Evolutionary conservation across 108 stramenopile genomes (phyloP).

Genomic region (Nannochloropsis oceanica): DNA sequence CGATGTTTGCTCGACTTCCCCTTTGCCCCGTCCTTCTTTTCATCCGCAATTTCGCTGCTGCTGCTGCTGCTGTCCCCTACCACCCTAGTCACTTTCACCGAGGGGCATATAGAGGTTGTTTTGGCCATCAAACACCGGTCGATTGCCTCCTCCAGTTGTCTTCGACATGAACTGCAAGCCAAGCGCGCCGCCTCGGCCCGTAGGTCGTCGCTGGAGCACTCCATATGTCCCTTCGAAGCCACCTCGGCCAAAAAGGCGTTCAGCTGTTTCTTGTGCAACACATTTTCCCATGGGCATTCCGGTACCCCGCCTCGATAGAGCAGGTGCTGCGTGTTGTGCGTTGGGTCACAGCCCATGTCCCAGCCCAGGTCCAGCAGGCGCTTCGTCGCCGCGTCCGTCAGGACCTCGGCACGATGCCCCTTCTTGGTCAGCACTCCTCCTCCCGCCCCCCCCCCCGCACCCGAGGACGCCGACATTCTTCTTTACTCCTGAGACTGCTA

Average conservation of each 20-base stretch:
- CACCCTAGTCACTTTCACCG: neutral
- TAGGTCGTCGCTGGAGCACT: neutral
- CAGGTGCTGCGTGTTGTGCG: neutral
- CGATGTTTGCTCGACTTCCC: neutral
- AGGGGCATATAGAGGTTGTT: neutral
- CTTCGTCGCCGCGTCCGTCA: neutral
- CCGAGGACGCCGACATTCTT: neutral
- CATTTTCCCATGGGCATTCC: neutral
- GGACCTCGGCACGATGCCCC: neutral
- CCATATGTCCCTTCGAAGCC: neutral
- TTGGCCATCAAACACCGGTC: neutral
- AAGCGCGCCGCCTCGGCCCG: neutral
- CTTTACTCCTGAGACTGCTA: neutral
- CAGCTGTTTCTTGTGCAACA: neutral
- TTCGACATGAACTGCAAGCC: neutral
- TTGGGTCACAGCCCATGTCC: neutral
- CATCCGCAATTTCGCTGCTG: neutral
- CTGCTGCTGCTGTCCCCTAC: neutral
- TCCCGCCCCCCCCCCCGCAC: neutral
- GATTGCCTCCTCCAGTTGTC: neutral
- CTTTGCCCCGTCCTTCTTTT: neutral
- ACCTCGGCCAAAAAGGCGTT: neutral
- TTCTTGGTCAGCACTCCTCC: neutral
- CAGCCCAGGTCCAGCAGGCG: neutral
- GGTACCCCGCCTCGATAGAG: neutral